phyloP scores from a whole-genome alignment of 1,284 basidiomycete genomes.

The Naganishia albida region DNA sequence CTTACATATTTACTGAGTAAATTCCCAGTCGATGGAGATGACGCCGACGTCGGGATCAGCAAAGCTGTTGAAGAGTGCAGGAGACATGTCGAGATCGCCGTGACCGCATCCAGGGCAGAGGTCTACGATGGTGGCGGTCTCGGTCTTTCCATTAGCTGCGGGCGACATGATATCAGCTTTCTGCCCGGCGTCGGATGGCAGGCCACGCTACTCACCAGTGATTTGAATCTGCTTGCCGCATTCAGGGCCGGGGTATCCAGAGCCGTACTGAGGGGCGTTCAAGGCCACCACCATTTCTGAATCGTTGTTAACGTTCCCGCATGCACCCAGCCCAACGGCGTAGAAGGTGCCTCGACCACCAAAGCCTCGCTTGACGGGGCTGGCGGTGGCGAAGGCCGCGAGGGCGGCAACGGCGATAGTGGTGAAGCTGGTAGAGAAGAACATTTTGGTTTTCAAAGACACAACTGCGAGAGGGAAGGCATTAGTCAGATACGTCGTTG shows the following conservation, averaged over 20 bases:
- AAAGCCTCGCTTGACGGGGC: constrained; percentile 31
- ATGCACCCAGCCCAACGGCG: constrained; percentile 35
- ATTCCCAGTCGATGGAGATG: neutral
- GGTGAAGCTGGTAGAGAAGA: constrained; percentile 6
- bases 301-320: constrained; percentile 36
- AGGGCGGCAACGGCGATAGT: constrained; percentile 17
- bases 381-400: constrained; percentile 13
- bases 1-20: neutral
- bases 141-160: constrained; percentile 58
- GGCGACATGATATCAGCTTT: no score
- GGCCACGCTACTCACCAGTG: no score
- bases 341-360: constrained; percentile 36
- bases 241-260: constrained; percentile 51
- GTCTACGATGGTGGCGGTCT: constrained; percentile 58
- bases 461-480: no score
- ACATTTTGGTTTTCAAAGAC: constrained; percentile 11
- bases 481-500: neutral
- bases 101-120: constrained; percentile 46
- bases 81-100: constrained; percentile 66
- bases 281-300: constrained; percentile 32
- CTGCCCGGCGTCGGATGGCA: no score
- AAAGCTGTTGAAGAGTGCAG: constrained; percentile 19
- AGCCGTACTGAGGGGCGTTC: constrained; percentile 41
- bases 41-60: constrained; percentile 8
- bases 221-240: constrained; percentile 54